A percentile compares a stretch with the other conserved stretches of the same genome.
Evolutionary conservation across 305 asterid genomes (phyloP).

Genomic region (Solanum hybrid): DNA sequence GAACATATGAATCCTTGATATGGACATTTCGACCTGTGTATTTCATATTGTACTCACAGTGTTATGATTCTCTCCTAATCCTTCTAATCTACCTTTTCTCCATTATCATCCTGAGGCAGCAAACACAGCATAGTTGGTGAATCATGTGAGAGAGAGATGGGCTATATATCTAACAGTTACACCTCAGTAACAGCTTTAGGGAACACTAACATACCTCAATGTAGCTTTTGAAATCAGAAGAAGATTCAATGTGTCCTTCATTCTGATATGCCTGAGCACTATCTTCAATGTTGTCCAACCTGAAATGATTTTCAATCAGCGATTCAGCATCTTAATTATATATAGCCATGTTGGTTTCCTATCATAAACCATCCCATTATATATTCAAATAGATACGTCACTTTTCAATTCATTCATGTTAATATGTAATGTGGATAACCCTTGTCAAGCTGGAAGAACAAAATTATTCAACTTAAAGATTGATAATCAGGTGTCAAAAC

Average conservation of each 20-base stretch:
- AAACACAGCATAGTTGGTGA: neutral
- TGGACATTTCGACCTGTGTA: conserved; percentile 1
- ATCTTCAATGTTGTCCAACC: conserved; percentile 84
- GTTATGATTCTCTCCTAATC: neutral
- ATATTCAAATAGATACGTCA: neutral
- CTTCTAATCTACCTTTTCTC: conserved; percentile 6
- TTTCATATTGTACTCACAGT: conserved; percentile 1
- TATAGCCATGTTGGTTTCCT: neutral
- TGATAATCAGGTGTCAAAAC: neutral
- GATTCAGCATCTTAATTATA: neutral
- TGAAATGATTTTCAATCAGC: conserved; percentile 18
- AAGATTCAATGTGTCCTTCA: conserved; percentile 54
- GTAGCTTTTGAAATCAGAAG: conserved; percentile 49
- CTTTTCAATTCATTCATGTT: neutral
- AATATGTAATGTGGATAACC: neutral
- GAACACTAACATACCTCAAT: conserved; percentile 40
- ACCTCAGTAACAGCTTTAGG: neutral
- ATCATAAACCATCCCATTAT: neutral
- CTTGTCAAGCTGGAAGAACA: neutral
- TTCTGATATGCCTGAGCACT: conserved; percentile 64
- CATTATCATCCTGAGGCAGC: conserved; percentile 11
- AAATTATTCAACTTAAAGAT: neutral
- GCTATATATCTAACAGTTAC: neutral
- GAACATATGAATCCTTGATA: neutral
- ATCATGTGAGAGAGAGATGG: neutral